These are phyloP conservation scores for Agaricus sinodeliciosus DNA, from an alignment of 768 basidiomycete genomes.

Conservation along the genomic window DNA sequence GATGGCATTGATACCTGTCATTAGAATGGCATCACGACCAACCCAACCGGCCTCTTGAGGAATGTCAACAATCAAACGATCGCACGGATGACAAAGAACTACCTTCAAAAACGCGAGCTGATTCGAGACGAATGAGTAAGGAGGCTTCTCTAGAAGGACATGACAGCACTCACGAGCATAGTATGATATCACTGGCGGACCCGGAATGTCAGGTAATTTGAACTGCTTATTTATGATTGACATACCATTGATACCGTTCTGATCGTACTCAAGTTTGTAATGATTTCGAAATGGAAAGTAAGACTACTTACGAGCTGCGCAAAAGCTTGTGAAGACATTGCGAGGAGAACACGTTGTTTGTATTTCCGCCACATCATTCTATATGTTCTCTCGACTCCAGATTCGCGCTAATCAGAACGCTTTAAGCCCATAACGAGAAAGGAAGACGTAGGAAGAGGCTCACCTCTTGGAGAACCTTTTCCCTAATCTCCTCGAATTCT, in stretches of 20 bases:
- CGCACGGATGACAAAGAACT: constrained; percentile 7
- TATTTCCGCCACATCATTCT: constrained; percentile 75
- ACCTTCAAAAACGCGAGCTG: constrained; percentile 87
- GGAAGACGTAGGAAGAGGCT: not conserved
- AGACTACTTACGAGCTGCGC: constrained; percentile 68
- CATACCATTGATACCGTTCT: constrained; percentile 89
- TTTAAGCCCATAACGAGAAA: too few species aligned
- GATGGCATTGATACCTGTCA: constrained; percentile 85
- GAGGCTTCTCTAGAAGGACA: not conserved
- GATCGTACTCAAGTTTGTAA: not conserved
- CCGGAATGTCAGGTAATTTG: not conserved
- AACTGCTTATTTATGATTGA: not conserved
- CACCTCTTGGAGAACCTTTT: constrained; percentile 60
- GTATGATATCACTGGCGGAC: constrained; percentile 73
- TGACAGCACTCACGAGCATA: constrained; percentile 64
- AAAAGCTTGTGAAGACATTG: constrained; percentile 91
- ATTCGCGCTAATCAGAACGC: constrained; percentile 43
- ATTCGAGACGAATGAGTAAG: not conserved
- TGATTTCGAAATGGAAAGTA: not conserved
- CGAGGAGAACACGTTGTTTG: constrained; percentile 77
- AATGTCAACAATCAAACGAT: constrained; percentile 9
- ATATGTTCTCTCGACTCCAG: constrained; percentile 67
- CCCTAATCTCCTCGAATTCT: constrained; percentile 85
- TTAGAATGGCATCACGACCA: constrained; percentile 81
- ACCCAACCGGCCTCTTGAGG: constrained; percentile 81